phyloP scores from a whole-genome alignment of 176 grass and related monocot species.

The Elaeis guineensis region DNA sequence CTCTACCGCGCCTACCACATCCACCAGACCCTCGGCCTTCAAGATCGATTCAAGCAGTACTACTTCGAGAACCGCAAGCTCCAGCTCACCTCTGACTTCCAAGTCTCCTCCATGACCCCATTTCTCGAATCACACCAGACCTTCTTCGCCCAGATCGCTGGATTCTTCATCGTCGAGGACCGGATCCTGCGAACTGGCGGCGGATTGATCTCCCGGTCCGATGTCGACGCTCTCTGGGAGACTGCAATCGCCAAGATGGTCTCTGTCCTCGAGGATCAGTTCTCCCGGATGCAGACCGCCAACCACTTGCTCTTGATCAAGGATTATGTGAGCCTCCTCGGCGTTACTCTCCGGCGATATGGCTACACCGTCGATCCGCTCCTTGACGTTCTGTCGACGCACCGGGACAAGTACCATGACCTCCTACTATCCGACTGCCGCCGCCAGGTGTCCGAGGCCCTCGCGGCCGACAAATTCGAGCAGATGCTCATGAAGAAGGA shows the following conservation, averaged over 20 bases:
- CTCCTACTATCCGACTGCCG: conserved; percentile 88
- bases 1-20: conserved; percentile 94
- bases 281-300: conserved; percentile 96
- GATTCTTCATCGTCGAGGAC: conserved; percentile 97
- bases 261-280: conserved; percentile 86
- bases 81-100: conserved; percentile 89
- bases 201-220: conserved; percentile 59
- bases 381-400: conserved; percentile 75
- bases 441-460: conserved; percentile 81
- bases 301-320: conserved; percentile 91
- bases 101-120: conserved; percentile 81
- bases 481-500: conserved; percentile 99
- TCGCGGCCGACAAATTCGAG: conserved; percentile 84
- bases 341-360: conserved; percentile 76
- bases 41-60: conserved; percentile 82
- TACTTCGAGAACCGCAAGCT: conserved; percentile 98
- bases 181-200: conserved; percentile 81
- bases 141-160: conserved; percentile 95
- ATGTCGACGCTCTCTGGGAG: conserved; percentile 90
- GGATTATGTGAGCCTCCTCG: conserved; percentile 73
- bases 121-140: conserved; percentile 98
- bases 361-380: conserved; percentile 87
- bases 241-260: conserved; percentile 85
- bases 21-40: conserved; percentile 67
- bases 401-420: conserved; percentile 94